These are phyloP conservation scores for Capronia coronata DNA, from an alignment of 2,329 filamentous ascomycete genomes.

Conservation along the genomic window DNA sequence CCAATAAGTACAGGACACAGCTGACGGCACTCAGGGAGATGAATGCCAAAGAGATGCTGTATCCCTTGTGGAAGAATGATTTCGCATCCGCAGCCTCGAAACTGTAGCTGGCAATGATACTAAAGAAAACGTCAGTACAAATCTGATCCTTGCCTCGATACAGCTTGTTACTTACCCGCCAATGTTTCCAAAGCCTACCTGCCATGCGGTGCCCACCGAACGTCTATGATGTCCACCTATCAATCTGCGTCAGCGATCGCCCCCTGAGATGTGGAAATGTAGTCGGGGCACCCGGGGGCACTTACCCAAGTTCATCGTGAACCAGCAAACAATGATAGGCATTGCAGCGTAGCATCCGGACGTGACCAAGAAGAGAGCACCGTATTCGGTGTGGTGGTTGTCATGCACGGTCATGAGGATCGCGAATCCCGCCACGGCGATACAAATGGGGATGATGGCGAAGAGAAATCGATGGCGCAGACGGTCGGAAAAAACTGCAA, in stretches of 20 bases:
- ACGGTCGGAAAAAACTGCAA: slow-evolving; percentile 30
- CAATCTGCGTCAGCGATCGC: not conserved
- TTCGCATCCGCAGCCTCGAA: slow-evolving; percentile 38
- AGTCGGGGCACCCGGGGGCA: not conserved
- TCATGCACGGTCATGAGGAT: slow-evolving; percentile 30
- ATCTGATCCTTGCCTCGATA: not conserved
- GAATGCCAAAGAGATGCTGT: slow-evolving; percentile 29
- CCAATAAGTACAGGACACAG: slow-evolving; percentile 36
- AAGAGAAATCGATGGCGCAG: slow-evolving; percentile 32
- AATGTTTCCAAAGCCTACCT: slow-evolving; percentile 45
- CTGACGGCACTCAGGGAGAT: slow-evolving; percentile 26
- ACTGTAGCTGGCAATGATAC: slow-evolving; percentile 48
- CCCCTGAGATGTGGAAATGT: slow-evolving; percentile 31
- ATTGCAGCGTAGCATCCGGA: slow-evolving; percentile 27
- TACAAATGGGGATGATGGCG: slow-evolving; percentile 29
- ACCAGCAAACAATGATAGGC: slow-evolving; percentile 43
- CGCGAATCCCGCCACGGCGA: slow-evolving; percentile 32
- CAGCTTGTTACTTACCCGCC: slow-evolving; percentile 32
- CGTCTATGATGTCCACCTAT: slow-evolving; percentile 35
- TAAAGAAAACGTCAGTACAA: slow-evolving; percentile 20
- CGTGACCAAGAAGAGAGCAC: slow-evolving; percentile 29
- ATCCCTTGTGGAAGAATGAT: slow-evolving; percentile 28
- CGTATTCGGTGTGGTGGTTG: slow-evolving; percentile 29
- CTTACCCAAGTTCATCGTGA: slow-evolving; percentile 50
- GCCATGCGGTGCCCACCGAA: slow-evolving; percentile 45